Evolutionary conservation across 2,329 filamentous ascomycete genomes (phyloP).

Genomic region (Coniochaeta sp.): DNA sequence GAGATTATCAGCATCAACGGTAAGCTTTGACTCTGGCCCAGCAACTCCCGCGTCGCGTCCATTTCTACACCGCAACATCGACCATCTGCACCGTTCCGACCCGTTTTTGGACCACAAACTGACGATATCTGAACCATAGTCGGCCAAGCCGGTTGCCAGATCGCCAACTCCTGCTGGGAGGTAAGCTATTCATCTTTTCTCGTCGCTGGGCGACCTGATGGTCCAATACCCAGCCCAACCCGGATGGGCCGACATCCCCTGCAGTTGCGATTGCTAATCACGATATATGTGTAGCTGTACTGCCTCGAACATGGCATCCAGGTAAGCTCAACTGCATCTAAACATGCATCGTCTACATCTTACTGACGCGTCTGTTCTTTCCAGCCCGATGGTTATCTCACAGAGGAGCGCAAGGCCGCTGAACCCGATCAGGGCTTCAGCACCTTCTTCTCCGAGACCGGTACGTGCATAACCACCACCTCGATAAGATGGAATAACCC

Average conservation of each 20-base stretch:
- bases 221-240: not conserved
- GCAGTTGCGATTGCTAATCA: constrained; percentile 8
- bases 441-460: constrained; percentile 99
- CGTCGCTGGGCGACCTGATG: not conserved
- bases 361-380: constrained; percentile 23
- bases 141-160: constrained; percentile 99
- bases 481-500: not conserved
- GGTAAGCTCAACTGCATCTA: constrained; percentile 41
- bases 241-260: not conserved
- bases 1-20: constrained; percentile 99
- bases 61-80: constrained; percentile 35
- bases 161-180: constrained; percentile 99
- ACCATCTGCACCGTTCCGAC: constrained; percentile 12
- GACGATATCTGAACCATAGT: constrained; percentile 59
- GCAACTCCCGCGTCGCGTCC: constrained; percentile 19
- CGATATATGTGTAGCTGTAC: constrained; percentile 67
- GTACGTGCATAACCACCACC: constrained; percentile 45
- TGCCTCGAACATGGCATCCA: constrained; percentile 99
- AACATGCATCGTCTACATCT: not conserved
- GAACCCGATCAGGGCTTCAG: constrained; percentile 97
- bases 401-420: constrained; percentile 90
- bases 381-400: constrained; percentile 97
- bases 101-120: constrained; percentile 31
- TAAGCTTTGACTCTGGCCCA: constrained; percentile 39
- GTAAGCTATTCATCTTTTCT: constrained; percentile 50